Conservation (phyloP, 352 stramenopile species). For the Globisporangium canariense region DNA sequence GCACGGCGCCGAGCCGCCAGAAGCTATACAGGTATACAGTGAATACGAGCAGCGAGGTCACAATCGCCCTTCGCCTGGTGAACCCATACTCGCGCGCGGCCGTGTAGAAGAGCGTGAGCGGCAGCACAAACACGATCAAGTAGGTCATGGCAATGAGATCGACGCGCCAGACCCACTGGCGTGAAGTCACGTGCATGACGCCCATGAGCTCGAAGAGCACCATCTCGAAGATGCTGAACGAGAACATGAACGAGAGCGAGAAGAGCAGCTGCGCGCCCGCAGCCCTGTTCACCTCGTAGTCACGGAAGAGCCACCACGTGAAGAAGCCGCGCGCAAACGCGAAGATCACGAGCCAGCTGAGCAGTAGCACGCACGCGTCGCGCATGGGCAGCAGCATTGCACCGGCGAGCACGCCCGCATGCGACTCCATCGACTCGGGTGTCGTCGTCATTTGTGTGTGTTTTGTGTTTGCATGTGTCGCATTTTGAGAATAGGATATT, state of each 20-base stretch:
- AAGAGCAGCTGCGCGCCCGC: slow-evolving; percentile 62
- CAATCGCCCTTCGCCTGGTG: slow-evolving; percentile 18
- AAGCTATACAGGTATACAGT: slow-evolving; percentile 71
- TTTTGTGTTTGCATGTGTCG: neutral
- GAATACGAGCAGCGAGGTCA: slow-evolving; percentile 27
- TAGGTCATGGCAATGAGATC: slow-evolving; percentile 79
- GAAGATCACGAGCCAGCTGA: slow-evolving; percentile 58
- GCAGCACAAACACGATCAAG: slow-evolving; percentile 71
- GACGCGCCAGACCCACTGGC: slow-evolving; percentile 73
- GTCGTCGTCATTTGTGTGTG: neutral
- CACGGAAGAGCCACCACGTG: slow-evolving; percentile 79
- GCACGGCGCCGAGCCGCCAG: slow-evolving; percentile 57
- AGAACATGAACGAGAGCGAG: slow-evolving; percentile 70
- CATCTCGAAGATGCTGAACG: slow-evolving; percentile 77
- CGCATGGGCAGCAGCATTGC: slow-evolving; percentile 24
- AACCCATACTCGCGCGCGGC: slow-evolving; percentile 63
- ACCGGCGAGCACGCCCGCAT: slow-evolving; percentile 12
- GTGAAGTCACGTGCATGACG: slow-evolving; percentile 52
- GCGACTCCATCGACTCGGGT: neutral
- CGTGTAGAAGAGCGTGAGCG: slow-evolving; percentile 73
- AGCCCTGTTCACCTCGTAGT: slow-evolving; percentile 69
- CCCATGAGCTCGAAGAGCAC: slow-evolving; percentile 80
- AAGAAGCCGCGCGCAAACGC: slow-evolving; percentile 78
- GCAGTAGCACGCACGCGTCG: slow-evolving; percentile 28
- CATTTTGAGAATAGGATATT: neutral